Evolutionary conservation across 176 grass and related monocot genomes (phyloP), one percentile per base, ranked within the genome.

Genomic region (Elymus sibiricus): DNA sequence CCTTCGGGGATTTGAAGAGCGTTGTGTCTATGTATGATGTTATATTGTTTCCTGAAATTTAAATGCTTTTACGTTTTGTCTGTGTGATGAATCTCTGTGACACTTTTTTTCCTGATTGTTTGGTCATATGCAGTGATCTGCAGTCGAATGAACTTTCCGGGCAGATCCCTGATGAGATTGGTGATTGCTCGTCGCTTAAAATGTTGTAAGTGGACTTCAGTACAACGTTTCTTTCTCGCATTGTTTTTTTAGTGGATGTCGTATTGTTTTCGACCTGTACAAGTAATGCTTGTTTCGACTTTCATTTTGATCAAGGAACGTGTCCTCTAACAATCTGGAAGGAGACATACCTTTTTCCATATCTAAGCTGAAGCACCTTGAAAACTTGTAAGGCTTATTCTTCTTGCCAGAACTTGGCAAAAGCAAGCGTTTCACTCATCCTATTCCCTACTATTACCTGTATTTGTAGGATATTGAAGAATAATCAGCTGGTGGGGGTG

Each of bases 121-220:
- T 44, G 43, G 24, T 42, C 53, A 80, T 73, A 11, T 35, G 19
- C 37, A 99, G 97, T 49, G 97, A 99, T 74, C 40, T 97, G 66
- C 94, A 94, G 80, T 92, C 85, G 26, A 99, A 91, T 47, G 84
- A 81, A n/a, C 56, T 99, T 1, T 90, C 92, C 2, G 92, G 97
- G 39, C 92, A 99, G 83, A 97, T 99, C 34, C 94, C 97, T 64
- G 97, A 99, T 90, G 97, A 99, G 87, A 94, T 99, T 76, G 97
- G 94, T 7, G 92, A 95, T 61, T 97, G 97, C 77, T 94, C 94
- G 5, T 92, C 76, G 1, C 84, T 99, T 69, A 82, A 84, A 78
- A 78, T 40, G 13, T 56, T 99, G 97, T 99, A 60, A 99, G 93
- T 88, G 6, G 21, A 10, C 78, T 64, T 64, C 15, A 37, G 8